Base-by-base conservation (phyloP, 148 eudicot genomes). In the Bassia scoparia region DNA sequence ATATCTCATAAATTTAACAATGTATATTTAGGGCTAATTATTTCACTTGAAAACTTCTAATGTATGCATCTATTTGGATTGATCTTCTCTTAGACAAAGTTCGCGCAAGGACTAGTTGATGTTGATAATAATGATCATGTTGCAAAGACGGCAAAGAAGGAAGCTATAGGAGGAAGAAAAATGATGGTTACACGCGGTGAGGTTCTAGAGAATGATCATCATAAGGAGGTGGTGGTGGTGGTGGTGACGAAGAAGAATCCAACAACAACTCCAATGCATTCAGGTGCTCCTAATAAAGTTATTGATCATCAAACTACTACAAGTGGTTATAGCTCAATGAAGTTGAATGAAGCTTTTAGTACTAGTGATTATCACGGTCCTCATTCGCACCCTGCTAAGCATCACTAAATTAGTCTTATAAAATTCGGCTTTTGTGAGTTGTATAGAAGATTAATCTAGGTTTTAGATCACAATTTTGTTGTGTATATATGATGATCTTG, bases 271-370 rank as follows among this genome's bases (percentile, higher is more conserved):
- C 66, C 75, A 13, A 35, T 76, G 70, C 60, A 73, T 60, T 78
- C 86, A 87, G 93, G 93, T 87, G 83, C 82, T 59, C 61, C 76
- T 61, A 79, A 76, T 61, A 79, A 76, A 54, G 75, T 71, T 53
- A 27, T 53, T 53, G 70, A 77, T 67, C 68, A 78, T 83, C 34
- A 61, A 69, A 70, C 52, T 63, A 44, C 41, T 50, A 41, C 69
- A 43, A 24, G 34, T 61, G 48, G 23, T 80, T 63, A 38, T 66
- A 66, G 44, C 80, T 60, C 71, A 49, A 34, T 66, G 49, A 70
- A 74, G 79, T 80, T 69, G 71, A 67, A 82, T 73, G 74, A 61
- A 74, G 80, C 72, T 55, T 66, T 64, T 78, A 73, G 58, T 68
- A 60, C 60, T 50, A 69, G 66, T 62, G 87, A 88, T 84, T 84